Base-by-base conservation (phyloP, 1,284 basidiomycete genomes). In the Pisolithus thermaeus region DNA sequence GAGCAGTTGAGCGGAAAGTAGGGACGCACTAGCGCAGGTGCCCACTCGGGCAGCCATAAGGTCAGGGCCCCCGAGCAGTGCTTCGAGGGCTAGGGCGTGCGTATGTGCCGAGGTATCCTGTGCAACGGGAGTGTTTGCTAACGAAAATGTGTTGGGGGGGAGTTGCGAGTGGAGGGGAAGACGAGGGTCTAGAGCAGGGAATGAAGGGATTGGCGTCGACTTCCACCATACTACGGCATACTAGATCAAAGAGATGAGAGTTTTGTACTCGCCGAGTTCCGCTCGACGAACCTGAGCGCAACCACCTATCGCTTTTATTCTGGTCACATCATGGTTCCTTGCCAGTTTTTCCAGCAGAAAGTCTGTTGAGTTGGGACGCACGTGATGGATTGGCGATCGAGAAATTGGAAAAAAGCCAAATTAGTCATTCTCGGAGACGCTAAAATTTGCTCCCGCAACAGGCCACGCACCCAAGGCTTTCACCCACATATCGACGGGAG, bases 211-310 rank as follows among this genome's bases (percentile, higher is more conserved):
- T 36, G 83, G 74, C 23, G 80, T 81, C 2, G 82, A 82, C 68
- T 87, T 87, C 85, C 87, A 90, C 84, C 85, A 90, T 30, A 90
- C 87, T 23, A 89, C 71, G 2, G 86, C 85, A 63, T 87, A 83
- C 80, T 89, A 54, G 16, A 51, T 35, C 47, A 42, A 47, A n/a
- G 27, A 45, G 38, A 49, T 57, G 43, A 54, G 53, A 50, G 5
- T 35, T 4, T 35, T 35, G 32, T 6, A 35, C 32, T 12, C 32
- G 32, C 12, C 11, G 52, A 12, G 51, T 41, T 18, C 9, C 49
- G 11, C 23, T 18, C 8, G 32, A 58, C 63, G 47, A 56, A 84
- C 84, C 75, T 87, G 87, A 3, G 86, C 85, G 55, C 81, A 74
- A 37, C 89, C 89, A 16, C 85, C 84, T 55, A 91, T 80, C 1